Evolutionary conservation across 192 early-diverging fungal genomes (phyloP).

Genomic region (Podila epigama): DNA sequence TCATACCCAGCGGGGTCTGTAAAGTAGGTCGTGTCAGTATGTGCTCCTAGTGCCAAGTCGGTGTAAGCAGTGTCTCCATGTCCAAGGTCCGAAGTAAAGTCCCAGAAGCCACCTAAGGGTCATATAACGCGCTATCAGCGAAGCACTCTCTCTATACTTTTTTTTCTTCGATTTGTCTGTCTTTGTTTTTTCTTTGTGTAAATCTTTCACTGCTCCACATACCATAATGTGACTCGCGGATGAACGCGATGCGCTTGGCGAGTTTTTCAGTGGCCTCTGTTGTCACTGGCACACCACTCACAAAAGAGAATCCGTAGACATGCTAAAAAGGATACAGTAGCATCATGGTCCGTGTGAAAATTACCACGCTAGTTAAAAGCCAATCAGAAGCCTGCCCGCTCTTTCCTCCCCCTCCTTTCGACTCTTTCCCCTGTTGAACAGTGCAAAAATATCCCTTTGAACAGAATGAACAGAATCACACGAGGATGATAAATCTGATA

Average conservation of each 20-base stretch:
- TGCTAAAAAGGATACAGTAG: conserved; percentile 45
- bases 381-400: conserved; percentile 1
- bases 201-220: no score
- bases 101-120: conserved; percentile 75
- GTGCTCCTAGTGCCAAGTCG: conserved; percentile 70
- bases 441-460: not conserved
- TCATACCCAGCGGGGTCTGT: conserved; percentile 82
- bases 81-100: conserved; percentile 74
- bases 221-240: conserved; percentile 83
- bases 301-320: conserved; percentile 77
- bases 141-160: no score
- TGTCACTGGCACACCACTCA: conserved; percentile 71
- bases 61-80: conserved; percentile 91
- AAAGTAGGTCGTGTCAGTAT: conserved; percentile 90
- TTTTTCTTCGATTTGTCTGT: not conserved
- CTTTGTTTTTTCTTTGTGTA: not conserved
- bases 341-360: not conserved
- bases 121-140: no score
- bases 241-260: conserved; percentile 70
- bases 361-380: not conserved
- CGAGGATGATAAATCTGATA: not conserved
- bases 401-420: no score
- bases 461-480: no score
- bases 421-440: no score
- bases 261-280: conserved; percentile 70